phyloP scores from a whole-genome alignment of 768 basidiomycete genomes.

The Tubosaeta sp. region DNA sequence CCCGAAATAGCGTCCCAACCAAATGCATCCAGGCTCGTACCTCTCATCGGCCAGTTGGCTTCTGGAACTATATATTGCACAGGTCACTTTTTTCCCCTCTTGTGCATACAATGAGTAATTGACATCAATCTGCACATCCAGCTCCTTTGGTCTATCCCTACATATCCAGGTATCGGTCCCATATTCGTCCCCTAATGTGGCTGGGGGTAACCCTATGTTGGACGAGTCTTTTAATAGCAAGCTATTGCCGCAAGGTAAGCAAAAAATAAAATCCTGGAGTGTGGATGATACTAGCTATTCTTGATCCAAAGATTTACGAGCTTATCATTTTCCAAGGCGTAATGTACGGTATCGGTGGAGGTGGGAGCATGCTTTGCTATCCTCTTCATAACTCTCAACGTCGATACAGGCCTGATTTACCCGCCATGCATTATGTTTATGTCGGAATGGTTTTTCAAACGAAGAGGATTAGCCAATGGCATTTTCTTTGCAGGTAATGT shows the following conservation, averaged over 20 bases:
- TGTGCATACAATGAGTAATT: background rate
- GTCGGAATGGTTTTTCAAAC: background rate
- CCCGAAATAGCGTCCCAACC: slow-evolving; percentile 1
- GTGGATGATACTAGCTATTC: no score
- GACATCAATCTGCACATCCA: background rate
- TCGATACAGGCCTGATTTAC: background rate
- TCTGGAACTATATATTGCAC: background rate
- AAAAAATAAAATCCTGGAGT: no score
- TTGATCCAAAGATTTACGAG: background rate
- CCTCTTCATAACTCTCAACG: background rate
- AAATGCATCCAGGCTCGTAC: background rate
- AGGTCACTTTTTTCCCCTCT: background rate
- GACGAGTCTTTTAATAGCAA: background rate
- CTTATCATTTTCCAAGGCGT: slow-evolving; percentile 3
- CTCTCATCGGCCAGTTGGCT: background rate
- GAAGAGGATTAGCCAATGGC: background rate
- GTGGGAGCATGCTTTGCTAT: background rate
- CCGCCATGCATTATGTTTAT: background rate
- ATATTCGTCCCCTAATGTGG: slow-evolving; percentile 2
- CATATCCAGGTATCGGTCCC: background rate
- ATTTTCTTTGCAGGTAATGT: background rate
- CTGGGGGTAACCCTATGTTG: slow-evolving; percentile 1
- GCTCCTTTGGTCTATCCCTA: background rate
- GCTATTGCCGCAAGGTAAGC: slow-evolving; percentile 2
- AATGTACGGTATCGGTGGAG: slow-evolving; percentile 3